Percentiles rank a stretch among this genome's conserved stretches.
phyloP scores from a whole-genome alignment of 495 filamentous ascomycete genomes.

The Symbiotaphrina buchneri region DNA sequence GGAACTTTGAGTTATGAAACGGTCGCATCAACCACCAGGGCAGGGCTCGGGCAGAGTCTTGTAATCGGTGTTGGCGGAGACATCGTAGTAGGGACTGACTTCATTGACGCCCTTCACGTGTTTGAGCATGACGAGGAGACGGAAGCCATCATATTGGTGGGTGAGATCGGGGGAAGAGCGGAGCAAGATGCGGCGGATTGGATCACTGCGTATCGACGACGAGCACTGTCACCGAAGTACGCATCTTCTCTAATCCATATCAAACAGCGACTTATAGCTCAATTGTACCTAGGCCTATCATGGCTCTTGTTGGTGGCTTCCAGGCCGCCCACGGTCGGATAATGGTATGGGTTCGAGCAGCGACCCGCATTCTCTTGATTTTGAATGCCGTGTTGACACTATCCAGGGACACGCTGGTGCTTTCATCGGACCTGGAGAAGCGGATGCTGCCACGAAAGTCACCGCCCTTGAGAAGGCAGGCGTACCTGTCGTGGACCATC shows the following conservation, averaged over 20 bases:
- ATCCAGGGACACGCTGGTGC: too few species aligned
- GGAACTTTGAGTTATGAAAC: conserved; percentile 80
- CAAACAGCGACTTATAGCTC: conserved; percentile 3
- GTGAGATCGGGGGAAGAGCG: conserved; percentile 65
- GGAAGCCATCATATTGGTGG: conserved; percentile 61
- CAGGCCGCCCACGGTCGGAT: conserved; percentile 41
- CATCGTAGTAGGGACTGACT: conserved; percentile 58
- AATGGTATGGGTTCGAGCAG: conserved; percentile 54
- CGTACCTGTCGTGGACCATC: too few species aligned
- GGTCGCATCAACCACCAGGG: conserved; percentile 60
- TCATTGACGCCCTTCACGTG: conserved; percentile 52
- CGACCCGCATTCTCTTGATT: too few species aligned
- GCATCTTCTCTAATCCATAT: conserved; percentile 7
- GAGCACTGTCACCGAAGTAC: conserved; percentile 42
- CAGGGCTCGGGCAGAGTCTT: conserved; percentile 65
- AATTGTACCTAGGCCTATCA: conserved; percentile 36
- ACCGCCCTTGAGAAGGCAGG: too few species aligned
- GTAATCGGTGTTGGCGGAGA: conserved; percentile 83
- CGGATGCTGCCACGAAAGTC: too few species aligned
- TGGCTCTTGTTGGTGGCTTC: conserved; percentile 53
- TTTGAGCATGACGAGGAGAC: conserved; percentile 59
- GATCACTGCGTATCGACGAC: conserved; percentile 43
- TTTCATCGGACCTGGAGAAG: too few species aligned
- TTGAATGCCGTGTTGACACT: too few species aligned
- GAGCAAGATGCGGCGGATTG: conserved; percentile 69